Percentiles rank a stretch among this genome's conserved stretches.
phyloP scores from a whole-genome alignment of 2,329 filamentous ascomycete species.

The Neopestalotiopsis sp. region DNA sequence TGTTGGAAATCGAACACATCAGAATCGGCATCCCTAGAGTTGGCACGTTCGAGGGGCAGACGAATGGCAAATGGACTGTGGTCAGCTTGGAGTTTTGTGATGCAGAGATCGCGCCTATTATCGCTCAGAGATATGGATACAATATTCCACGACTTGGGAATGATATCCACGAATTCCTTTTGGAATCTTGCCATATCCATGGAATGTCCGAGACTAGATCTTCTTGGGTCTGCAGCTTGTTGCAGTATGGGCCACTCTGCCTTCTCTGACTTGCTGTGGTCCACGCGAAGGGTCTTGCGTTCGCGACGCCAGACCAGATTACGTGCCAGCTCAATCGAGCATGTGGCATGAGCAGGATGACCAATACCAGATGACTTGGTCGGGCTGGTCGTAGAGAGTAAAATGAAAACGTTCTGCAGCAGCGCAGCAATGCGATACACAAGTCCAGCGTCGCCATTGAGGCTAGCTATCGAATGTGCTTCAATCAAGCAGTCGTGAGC shows the following conservation, averaged over 20 bases:
- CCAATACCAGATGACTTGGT: slow-evolving; percentile 50
- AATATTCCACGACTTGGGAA: slow-evolving; percentile 83
- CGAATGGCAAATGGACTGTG: slow-evolving; percentile 85
- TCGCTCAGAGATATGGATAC: slow-evolving; percentile 87
- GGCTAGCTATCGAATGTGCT: slow-evolving; percentile 63
- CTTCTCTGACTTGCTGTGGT: slow-evolving; percentile 39
- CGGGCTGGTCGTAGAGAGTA: slow-evolving; percentile 66
- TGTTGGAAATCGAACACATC: slow-evolving; percentile 85
- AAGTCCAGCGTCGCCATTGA: slow-evolving; percentile 61
- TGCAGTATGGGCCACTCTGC: slow-evolving; percentile 43
- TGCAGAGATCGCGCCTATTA: slow-evolving; percentile 80
- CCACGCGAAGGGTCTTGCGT: slow-evolving; percentile 56
- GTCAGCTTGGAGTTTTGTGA: slow-evolving; percentile 81
- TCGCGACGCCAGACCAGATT: slow-evolving; percentile 73
- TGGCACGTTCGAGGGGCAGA: slow-evolving; percentile 83
- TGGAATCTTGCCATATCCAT: slow-evolving; percentile 71
- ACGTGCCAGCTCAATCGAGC: slow-evolving; percentile 72
- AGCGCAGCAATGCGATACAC: slow-evolving; percentile 69
- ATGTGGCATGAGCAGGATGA: slow-evolving; percentile 64
- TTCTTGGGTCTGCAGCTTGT: slow-evolving; percentile 37
- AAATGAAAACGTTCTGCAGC: slow-evolving; percentile 68
- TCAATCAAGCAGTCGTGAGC: slow-evolving; percentile 71
- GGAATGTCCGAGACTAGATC: slow-evolving; percentile 51
- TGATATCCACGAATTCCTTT: slow-evolving; percentile 81
- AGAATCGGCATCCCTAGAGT: slow-evolving; percentile 76